Conservation (phyloP, 345 rosid genomes). For the Heritiera fomes region DNA sequence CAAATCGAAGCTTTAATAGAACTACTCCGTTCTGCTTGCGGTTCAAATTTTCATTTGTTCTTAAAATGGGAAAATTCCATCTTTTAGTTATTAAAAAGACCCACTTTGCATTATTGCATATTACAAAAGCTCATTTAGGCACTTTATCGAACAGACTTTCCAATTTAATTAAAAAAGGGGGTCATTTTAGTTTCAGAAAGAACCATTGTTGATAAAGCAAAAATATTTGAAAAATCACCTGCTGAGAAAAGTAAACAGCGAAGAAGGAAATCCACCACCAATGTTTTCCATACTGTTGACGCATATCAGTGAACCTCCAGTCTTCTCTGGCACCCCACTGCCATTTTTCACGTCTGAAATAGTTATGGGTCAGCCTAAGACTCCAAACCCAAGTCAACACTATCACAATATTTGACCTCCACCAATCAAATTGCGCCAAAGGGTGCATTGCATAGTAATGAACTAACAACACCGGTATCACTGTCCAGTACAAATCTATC, state of each 20-base stretch:
- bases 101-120: not conserved
- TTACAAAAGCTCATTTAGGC: slow-evolving; percentile 35
- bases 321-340: slow-evolving; percentile 96
- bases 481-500: slow-evolving; percentile 96
- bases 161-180: not conserved
- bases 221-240: slow-evolving; percentile 43
- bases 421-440: slow-evolving; percentile 48
- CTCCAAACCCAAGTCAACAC: slow-evolving; percentile 78
- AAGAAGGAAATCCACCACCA: slow-evolving; percentile 99
- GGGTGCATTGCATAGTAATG: slow-evolving; percentile 82
- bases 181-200: not conserved
- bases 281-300: slow-evolving; percentile 71
- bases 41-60: not conserved
- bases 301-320: slow-evolving; percentile 89
- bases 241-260: slow-evolving; percentile 80
- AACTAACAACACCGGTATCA: slow-evolving; percentile 78
- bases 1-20: not conserved
- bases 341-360: slow-evolving; percentile 95
- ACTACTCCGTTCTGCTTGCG: too few species aligned
- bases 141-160: slow-evolving; percentile 39
- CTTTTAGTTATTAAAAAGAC: not conserved
- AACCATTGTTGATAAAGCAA: not conserved
- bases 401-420: slow-evolving; percentile 69
- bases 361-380: slow-evolving; percentile 80
- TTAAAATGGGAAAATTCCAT: not conserved